Evolutionary conservation across 345 rosid genomes (phyloP).

Genomic region (Melaleuca alternifolia): DNA sequence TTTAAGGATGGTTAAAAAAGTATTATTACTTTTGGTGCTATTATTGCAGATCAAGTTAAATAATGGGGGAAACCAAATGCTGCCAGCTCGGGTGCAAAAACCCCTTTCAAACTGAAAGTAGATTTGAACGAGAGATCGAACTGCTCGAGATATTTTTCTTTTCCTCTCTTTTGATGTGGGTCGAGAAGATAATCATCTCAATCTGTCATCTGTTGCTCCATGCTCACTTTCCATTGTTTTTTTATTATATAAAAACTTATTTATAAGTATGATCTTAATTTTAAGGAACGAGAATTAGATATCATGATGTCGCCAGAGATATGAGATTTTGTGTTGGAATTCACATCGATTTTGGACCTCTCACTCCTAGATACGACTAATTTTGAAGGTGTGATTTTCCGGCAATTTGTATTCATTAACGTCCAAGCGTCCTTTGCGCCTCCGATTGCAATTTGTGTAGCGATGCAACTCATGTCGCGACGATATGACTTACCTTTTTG

Average conservation of each 20-base stretch:
- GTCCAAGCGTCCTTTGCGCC: not conserved
- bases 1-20: not conserved
- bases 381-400: not conserved
- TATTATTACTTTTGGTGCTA: not conserved
- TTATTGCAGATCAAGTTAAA: not conserved
- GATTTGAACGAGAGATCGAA: not conserved
- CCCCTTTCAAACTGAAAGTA: not conserved
- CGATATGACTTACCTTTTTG: too few relatives aligned
- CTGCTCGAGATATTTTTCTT: not conserved
- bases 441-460: too few relatives aligned
- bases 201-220: not conserved
- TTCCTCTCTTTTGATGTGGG: not conserved
- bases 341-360: not conserved
- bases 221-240: not conserved
- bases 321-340: not conserved
- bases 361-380: fast-evolving
- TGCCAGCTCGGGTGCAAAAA: not conserved
- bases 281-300: not conserved
- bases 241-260: too few relatives aligned
- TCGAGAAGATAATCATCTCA: not conserved
- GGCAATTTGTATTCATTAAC: not conserved
- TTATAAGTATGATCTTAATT: not conserved
- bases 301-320: not conserved
- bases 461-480: not conserved
- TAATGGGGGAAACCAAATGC: not conserved